Evolutionary conservation across 371 early-diverging fungal genomes (phyloP).

Genomic region (Chytridium lagenaria): DNA sequence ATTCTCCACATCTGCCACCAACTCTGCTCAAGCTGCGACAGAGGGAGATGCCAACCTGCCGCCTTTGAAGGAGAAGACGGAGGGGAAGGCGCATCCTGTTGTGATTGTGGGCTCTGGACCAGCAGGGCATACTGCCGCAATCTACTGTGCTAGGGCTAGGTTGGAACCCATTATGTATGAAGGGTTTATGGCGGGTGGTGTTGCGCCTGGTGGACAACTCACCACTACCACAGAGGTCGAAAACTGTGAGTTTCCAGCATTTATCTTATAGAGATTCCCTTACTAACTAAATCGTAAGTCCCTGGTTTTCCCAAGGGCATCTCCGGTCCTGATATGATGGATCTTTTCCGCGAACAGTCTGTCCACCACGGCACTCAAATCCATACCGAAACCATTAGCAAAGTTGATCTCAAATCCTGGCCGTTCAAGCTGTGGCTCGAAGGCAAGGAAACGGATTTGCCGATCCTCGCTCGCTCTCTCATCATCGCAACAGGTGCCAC

Average conservation of each 20-base stretch:
- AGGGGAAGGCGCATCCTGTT: constrained; percentile 12
- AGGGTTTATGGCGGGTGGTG: constrained; percentile 93
- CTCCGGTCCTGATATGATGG: constrained; percentile 66
- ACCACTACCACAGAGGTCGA: constrained; percentile 93
- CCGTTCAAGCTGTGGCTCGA: constrained; percentile 61
- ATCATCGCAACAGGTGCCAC: constrained; percentile 76
- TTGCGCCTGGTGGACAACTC: constrained; percentile 74
- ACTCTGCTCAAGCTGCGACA: neutral
- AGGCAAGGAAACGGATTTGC: constrained; percentile 33
- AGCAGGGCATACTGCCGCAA: constrained; percentile 66
- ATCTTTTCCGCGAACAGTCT: constrained; percentile 52
- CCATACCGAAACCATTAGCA: constrained; percentile 54
- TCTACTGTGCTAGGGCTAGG: constrained; percentile 94
- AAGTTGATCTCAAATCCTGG: constrained; percentile 50
- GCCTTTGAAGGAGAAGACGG: neutral
- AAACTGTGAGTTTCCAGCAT: constrained; percentile 73
- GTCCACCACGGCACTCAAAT: constrained; percentile 53
- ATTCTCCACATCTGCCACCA: neutral
- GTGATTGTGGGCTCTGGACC: constrained; percentile 30
- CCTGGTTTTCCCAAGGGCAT: constrained; percentile 82
- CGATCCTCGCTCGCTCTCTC: constrained; percentile 52
- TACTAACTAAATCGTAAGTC: constrained; percentile 19
- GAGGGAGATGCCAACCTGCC: neutral
- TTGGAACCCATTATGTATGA: constrained; percentile 93
- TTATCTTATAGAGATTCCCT: neutral